Conservation (phyloP, 2,329 filamentous ascomycete species). For the Emmonsiellopsis sp. region DNA sequence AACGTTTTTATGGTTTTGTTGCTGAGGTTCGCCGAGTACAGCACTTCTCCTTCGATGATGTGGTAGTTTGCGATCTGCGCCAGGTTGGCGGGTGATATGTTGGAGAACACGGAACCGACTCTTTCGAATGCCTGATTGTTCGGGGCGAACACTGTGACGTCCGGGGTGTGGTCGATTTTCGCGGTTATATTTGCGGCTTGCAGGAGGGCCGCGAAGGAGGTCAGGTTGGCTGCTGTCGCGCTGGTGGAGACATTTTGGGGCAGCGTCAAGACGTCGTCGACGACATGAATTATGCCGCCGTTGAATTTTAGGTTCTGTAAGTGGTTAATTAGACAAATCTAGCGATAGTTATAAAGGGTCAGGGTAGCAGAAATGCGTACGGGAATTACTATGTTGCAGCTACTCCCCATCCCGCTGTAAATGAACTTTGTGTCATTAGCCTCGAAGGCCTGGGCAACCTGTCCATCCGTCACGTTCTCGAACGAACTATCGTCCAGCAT, state of each 20-base stretch:
- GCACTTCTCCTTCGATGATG: constrained; percentile 47
- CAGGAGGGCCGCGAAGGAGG: constrained; percentile 41
- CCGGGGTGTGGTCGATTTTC: constrained; percentile 34
- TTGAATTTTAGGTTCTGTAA: constrained; percentile 44
- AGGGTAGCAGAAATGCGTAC: neutral
- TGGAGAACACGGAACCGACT: constrained; percentile 8
- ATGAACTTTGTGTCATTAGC: constrained; percentile 38
- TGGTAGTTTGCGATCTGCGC: constrained; percentile 54
- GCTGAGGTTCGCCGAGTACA: constrained; percentile 41
- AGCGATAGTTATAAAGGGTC: too few species aligned
- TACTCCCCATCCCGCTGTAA: constrained; percentile 34
- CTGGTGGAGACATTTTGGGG: constrained; percentile 38
- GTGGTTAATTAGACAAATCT: neutral
- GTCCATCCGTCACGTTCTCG: constrained; percentile 52
- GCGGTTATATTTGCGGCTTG: constrained; percentile 27
- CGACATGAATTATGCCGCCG: constrained; percentile 48
- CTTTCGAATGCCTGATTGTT: constrained; percentile 9
- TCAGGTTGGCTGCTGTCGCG: constrained; percentile 35
- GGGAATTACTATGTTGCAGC: constrained; percentile 42
- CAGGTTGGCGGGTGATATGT: constrained; percentile 33
- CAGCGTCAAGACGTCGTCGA: constrained; percentile 41
- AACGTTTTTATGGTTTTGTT: constrained; percentile 31
- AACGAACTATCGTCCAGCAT: constrained; percentile 44
- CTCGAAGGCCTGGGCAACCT: constrained; percentile 43
- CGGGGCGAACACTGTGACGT: constrained; percentile 18